Conservation (phyloP, 2,329 filamentous ascomycete species). For the Trichoderma lentiforme region DNA sequence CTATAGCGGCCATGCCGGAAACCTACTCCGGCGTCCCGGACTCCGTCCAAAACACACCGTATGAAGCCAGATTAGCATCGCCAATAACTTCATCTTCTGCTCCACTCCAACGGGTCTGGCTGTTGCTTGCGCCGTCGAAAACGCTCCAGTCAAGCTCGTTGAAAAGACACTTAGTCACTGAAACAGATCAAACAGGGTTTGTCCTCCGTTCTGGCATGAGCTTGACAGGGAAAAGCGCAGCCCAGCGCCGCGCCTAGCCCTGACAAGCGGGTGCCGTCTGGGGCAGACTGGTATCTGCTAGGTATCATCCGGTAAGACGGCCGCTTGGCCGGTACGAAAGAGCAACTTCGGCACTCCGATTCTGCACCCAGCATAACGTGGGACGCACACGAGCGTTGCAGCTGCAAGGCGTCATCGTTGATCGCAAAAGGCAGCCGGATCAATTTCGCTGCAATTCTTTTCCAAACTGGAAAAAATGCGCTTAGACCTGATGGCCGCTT, state of each 20-base stretch:
- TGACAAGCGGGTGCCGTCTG: not conserved
- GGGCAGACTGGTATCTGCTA: not conserved
- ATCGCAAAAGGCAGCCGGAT: not conserved
- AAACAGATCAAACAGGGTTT: not conserved
- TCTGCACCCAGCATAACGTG: not conserved
- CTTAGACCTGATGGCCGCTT: not conserved
- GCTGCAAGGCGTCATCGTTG: not conserved
- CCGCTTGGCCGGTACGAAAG: not conserved
- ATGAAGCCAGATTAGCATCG: not conserved
- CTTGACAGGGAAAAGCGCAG: not conserved
- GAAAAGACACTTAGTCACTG: not conserved
- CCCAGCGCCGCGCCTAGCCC: not conserved
- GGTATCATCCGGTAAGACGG: not conserved
- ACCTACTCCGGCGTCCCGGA: not conserved
- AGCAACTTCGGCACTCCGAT: not conserved
- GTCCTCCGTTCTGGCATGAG: not conserved
- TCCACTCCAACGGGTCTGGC: constrained; percentile 12
- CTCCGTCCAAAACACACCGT: not conserved
- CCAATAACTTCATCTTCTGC: not conserved
- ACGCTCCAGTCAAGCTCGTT: not conserved
- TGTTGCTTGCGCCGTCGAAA: not conserved
- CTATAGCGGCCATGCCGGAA: not conserved
- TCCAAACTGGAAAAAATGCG: not conserved
- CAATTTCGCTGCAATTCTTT: not conserved
- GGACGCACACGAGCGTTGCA: not conserved